Conservation (phyloP, 805 yeast genomes). For the Kodamaea jinghongensis region DNA sequence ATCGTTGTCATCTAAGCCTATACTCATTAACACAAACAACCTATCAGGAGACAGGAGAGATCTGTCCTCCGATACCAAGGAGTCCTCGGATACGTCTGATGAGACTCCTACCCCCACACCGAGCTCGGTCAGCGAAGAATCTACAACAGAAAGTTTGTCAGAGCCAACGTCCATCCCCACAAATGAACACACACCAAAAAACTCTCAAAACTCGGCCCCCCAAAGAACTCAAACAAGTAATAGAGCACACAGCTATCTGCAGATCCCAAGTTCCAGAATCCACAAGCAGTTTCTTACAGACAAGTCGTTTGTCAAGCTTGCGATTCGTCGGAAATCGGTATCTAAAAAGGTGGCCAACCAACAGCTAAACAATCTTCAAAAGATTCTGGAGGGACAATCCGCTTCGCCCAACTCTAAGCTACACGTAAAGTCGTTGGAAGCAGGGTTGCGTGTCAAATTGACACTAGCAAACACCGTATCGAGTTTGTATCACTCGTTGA, state of each 20-base stretch:
- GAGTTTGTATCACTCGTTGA: constrained; percentile 42
- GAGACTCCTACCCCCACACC: too few species aligned
- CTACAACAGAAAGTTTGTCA: too few species aligned
- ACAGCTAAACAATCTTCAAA: constrained; percentile 2
- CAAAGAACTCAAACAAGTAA: not conserved
- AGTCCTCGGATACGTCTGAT: too few species aligned
- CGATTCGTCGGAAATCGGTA: constrained; percentile 32
- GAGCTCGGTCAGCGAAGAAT: too few species aligned
- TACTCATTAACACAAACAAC: too few species aligned
- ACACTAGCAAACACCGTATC: constrained; percentile 45
- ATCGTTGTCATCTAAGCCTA: too few species aligned
- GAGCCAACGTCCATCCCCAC: too few species aligned
- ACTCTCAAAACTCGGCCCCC: not conserved
- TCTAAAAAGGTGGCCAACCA: constrained; percentile 13
- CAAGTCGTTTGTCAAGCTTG: constrained; percentile 16
- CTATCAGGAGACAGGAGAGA: too few species aligned
- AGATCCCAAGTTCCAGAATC: constrained; percentile 15
- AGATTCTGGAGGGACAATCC: not conserved
- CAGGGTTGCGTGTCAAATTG: constrained; percentile 49
- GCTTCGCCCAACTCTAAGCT: constrained; percentile 23
- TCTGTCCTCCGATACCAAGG: too few species aligned
- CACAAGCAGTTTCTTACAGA: constrained; percentile 8
- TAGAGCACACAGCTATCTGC: too few species aligned
- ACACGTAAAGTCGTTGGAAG: constrained; percentile 46
- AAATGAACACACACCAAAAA: not conserved